Base-by-base conservation (phyloP, 345 rosid species). In the Durio zibethinus region DNA sequence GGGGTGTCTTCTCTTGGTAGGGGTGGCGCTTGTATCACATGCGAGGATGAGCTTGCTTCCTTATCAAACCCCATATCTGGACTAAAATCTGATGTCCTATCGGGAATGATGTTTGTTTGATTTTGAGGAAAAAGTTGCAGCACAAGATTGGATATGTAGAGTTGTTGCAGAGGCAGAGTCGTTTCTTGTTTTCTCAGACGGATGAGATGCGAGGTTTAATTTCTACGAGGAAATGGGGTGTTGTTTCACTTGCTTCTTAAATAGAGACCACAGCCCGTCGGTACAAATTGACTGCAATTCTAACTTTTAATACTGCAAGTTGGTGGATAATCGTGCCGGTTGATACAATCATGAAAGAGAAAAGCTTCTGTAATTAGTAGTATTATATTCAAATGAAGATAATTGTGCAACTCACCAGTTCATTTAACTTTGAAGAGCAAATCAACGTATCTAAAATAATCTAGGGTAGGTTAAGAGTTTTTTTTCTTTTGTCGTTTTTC, bases 1-100 rank as follows among this genome's bases (percentile, higher is more conserved):
- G 85, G 87, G 16, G 90, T 82, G 72, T 84, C 89, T 57, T 82
- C 90, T 59, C 83, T 78, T 21, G 87, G 84, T 45, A 80, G 29
- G 16, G 80, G 42, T 15, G 84, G 81, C 10, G 38, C 74, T 25
- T 67, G 36, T 3, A 86, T 77, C 11, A 48, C 43, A 15, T 82
- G 76, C 5, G 89, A 81, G 43, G 86, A 87, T 15, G 88, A 83
- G 47, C 80, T 72, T 47, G 85, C 85, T 76, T 84, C 87, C 78
- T 67, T 61, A 31, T 83, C 78, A 33, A 80, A 75, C 11, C 53
- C 78, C 83, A 78, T 83, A 15, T 29, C 71, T 45, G 43, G 75
- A 18, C 8, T 35, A 33, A 27, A 60, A 9, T n/a, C 27, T 7
- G 60, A 56, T 56, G 4, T 56, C 54, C n/a, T 4, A 8, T 7